These are phyloP conservation scores for Leptographium lundbergii DNA, from an alignment of 2,329 filamentous ascomycete genomes.

Conservation along the genomic window DNA sequence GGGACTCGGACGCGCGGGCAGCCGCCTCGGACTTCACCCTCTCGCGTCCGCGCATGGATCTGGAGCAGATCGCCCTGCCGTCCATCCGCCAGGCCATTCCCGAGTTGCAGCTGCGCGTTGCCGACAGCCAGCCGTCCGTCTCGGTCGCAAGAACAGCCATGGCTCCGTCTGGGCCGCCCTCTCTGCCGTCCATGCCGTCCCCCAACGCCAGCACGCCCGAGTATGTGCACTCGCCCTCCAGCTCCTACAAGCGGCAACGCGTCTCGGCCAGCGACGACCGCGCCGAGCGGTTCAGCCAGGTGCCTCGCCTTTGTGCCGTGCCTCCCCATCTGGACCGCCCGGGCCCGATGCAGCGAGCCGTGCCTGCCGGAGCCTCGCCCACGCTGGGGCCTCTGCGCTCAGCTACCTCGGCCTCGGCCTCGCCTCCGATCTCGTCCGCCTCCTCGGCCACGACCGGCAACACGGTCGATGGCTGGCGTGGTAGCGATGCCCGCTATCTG, in stretches of 20 bases:
- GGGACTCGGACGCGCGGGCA: conserved; percentile 17
- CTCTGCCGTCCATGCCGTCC: conserved; percentile 14
- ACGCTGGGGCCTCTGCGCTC: not conserved
- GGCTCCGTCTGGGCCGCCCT: not conserved
- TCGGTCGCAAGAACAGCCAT: not conserved
- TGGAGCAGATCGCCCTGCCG: conserved; percentile 26
- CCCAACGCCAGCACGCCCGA: conserved; percentile 24
- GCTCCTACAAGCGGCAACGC: conserved; percentile 33
- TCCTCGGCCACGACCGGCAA: not conserved
- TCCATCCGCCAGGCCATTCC: conserved; percentile 33
- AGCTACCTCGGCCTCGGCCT: not conserved
- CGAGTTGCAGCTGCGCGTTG: conserved; percentile 8
- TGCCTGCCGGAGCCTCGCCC: not conserved
- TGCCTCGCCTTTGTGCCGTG: conserved; percentile 31
- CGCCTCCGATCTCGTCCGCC: not conserved
- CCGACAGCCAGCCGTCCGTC: conserved; percentile 15
- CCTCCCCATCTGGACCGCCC: not conserved
- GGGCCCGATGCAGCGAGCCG: not conserved
- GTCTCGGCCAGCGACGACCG: conserved; percentile 26
- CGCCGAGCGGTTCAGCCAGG: conserved; percentile 28
- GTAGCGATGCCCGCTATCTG: not conserved
- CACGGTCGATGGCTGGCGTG: not conserved
- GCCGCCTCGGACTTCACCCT: not conserved
- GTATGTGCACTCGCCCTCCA: conserved; percentile 34
- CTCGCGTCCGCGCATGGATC: not conserved